Percentiles rank a stretch among this genome's conserved stretches.
Evolutionary conservation across 2,329 filamentous ascomycete species (phyloP).

Genomic region (Zymoseptoria pseudotritici): DNA sequence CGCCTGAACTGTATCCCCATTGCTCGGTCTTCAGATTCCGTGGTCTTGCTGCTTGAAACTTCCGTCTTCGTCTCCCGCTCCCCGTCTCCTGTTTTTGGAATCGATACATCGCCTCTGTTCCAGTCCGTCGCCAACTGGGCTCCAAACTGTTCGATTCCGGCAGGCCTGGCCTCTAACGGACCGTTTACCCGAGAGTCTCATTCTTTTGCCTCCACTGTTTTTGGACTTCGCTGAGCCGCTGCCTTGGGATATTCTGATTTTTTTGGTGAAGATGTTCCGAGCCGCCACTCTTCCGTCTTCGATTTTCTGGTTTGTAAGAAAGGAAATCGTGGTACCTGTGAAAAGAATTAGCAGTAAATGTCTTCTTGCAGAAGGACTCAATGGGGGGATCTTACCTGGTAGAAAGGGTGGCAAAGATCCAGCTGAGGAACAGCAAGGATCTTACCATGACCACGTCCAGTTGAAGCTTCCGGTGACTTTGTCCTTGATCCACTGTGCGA

Average conservation of each 20-base stretch:
- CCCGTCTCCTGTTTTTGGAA: too few species aligned
- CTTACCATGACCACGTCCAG: neutral
- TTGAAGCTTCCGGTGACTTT: too few species aligned
- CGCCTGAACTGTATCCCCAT: neutral
- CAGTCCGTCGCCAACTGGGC: too few species aligned
- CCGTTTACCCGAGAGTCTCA: neutral
- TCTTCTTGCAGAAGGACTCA: neutral
- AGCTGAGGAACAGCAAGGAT: neutral
- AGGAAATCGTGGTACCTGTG: neutral
- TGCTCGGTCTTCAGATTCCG: too few species aligned
- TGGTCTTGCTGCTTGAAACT: too few species aligned
- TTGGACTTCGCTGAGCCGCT: neutral
- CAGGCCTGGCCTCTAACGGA: neutral
- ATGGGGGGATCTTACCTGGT: neutral
- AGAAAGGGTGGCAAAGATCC: neutral
- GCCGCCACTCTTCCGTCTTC: neutral
- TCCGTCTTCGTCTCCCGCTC: too few species aligned
- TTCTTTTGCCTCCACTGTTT: constrained; percentile 1
- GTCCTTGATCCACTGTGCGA: too few species aligned
- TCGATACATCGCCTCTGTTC: too few species aligned
- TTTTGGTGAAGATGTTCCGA: neutral
- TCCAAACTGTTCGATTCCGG: too few species aligned
- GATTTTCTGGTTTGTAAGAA: neutral
- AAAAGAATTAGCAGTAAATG: neutral
- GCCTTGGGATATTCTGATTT: neutral